Percentiles rank a stretch among this genome's conserved stretches.
Evolutionary conservation across 148 eudicot species (phyloP).

Genomic region (Fagopyrum esculentum): DNA sequence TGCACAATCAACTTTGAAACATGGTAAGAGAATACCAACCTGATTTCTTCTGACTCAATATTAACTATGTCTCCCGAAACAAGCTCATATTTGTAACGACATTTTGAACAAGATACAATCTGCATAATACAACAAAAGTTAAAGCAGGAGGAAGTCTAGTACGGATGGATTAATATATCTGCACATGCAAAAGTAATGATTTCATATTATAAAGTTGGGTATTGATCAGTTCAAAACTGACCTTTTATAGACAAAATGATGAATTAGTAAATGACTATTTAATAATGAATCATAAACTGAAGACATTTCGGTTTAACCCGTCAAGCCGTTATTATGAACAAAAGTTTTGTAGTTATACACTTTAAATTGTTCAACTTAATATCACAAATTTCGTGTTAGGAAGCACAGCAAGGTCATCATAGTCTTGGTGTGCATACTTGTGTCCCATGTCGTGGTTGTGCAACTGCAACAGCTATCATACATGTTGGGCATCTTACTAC

Average conservation of each 20-base stretch:
- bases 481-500: conserved; percentile 84
- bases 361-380: not conserved
- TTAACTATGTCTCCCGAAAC: conserved; percentile 66
- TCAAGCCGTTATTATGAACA: not conserved
- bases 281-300: not conserved
- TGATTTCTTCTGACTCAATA: conserved; percentile 89
- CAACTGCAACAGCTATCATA: conserved; percentile 75
- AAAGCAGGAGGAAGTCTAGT: not conserved
- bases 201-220: not conserved
- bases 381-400: not conserved
- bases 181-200: not conserved
- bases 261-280: not conserved
- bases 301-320: not conserved
- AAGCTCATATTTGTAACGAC: conserved; percentile 93
- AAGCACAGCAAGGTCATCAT: conserved; percentile 12
- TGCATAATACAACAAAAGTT: conserved; percentile 22
- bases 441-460: conserved; percentile 97
- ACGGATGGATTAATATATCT: not conserved
- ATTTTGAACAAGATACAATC: conserved; percentile 83
- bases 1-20: not conserved
- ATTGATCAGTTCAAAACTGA: not conserved
- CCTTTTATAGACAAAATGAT: not conserved
- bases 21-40: conserved; percentile 38
- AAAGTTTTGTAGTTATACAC: not conserved
- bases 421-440: conserved; percentile 62